Base-by-base conservation (phyloP, 2,329 filamentous ascomycete genomes). In the Fonsecaea multimorphosa region DNA sequence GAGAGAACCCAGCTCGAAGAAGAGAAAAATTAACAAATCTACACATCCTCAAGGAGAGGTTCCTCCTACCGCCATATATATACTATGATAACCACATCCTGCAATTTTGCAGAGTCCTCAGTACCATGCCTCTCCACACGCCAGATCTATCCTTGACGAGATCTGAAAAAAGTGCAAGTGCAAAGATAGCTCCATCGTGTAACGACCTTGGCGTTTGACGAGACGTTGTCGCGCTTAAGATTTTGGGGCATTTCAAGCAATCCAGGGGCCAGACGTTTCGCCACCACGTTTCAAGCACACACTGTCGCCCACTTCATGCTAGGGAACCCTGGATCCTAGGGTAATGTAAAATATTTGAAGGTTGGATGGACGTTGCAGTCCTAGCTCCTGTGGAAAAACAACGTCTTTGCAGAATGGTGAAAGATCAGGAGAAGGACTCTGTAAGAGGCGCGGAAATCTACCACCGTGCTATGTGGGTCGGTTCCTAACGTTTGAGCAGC, bases 141-240 rank as follows among this genome's bases (percentile, higher is more conserved):
- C 44, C 19, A 24, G 19, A 49, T 14, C 19, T 8, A 49, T 49
- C 44, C 19, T 49, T 49, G 44, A 49, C 19, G 19, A 24, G n/a
- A 49, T 49, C 44, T 22, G 19, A 24, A 49, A 12, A 8, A 16
- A 16, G 36, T 8, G 36, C 1, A 14, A 22, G 44, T 22, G 44
- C 19, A 24, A 24, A 49, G 19, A 49, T 24, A 49, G 19, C 9
- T 49, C 19, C 14, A 49, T 49, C n/a, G 44, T 49, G 44, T 49
- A 49, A 49, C 44, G 44, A 49, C 24, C 44, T n/a, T 49, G 44
- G 44, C 44, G 44, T 49, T 49, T 49, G 44, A 49, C 19, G 44
- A 49, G 44, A 24, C 44, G 9, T 22, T 11, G 19, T 11, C 40
- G n/a, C n/a, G 19, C 1, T 46, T 11, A 46, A 11, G 16, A 19